Base-by-base conservation (phyloP, 768 basidiomycete genomes). In the Tulasnella sp. region DNA sequence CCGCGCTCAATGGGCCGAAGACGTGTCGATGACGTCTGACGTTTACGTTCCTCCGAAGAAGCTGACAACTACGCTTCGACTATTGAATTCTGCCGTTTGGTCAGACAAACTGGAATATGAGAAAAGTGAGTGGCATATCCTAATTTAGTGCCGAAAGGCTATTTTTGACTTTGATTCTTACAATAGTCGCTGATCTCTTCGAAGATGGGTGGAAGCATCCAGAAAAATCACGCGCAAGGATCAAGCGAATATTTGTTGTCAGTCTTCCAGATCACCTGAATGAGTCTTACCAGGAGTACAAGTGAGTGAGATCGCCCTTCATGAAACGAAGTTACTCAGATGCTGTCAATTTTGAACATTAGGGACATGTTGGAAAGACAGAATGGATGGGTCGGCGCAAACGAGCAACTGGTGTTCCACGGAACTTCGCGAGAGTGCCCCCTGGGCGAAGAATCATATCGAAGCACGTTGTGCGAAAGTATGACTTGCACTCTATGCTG, bases 201-300 rank as follows among this genome's bases (percentile, higher is more conserved):
- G 12, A 34, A 40, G 34, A 76, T 22, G 76, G 76, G 20, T 76
- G 76, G 76, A 50, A 76, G 24, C 76, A 76, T 50, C n/a, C 18
- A n/a, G 11, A 76, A 3, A 76, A 76, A 48, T 0, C 4, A 22
- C 37, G 20, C 7, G 48, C 76, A 3, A 50, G 3, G 42, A 24
- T 76, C 18, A 34, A 44, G 12, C 24, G 31, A 34, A 50, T 76
- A 20, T 34, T 24, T 34, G 76, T 46, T 50, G 40, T 76, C 4
- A 28, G 31, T 7, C 46, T 76, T n/a, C 41, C 76, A 3, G 76
- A 46, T 24, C 34, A 46, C 12, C n/a, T 76, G 34, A 50, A 37
- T 8, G 34, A 58, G 28, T 50, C 76, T 37, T 76, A 76, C 54
- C 24, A 46, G 20, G 46, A 41, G 54, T 76, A 76, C 31, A 46